Conservation (phyloP, 768 basidiomycete species). For the Hericium rajendrae region DNA sequence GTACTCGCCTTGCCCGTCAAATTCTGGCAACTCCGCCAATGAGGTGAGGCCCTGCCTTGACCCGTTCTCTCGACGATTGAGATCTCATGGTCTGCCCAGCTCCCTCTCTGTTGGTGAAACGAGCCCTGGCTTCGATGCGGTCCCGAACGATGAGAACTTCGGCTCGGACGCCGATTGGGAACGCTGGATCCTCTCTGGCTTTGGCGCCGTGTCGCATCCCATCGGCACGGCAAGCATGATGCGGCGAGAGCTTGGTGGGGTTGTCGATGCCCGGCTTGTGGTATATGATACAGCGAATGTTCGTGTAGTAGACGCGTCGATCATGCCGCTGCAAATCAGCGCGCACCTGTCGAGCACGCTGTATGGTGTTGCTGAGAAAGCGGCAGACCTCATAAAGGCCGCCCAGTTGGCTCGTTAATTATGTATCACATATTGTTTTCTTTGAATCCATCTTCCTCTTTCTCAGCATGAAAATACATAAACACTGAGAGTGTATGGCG, state of each 20-base stretch:
- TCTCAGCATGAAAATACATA: too few relatives aligned
- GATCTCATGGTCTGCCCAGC: background rate
- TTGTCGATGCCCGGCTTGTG: conserved; percentile 29
- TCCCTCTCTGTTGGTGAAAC: background rate
- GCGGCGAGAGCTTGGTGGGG: conserved; percentile 19
- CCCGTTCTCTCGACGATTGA: background rate
- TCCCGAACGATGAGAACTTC: background rate
- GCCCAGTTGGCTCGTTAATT: background rate
- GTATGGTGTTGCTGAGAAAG: conserved; percentile 6
- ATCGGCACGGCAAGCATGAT: conserved; percentile 26
- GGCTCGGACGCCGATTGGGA: background rate
- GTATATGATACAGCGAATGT: conserved; percentile 34
- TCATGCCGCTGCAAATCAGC: conserved; percentile 5
- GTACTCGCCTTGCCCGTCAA: conserved; percentile 21
- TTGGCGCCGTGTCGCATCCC: background rate
- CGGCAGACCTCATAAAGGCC: conserved; percentile 7
- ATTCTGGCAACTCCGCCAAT: background rate
- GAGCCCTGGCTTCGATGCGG: background rate
- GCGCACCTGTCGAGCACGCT: conserved; percentile 2
- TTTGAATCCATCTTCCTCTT: background rate
- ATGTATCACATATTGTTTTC: background rate
- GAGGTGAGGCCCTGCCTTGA: background rate
- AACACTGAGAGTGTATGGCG: too few relatives aligned
- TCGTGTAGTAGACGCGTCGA: conserved; percentile 22
- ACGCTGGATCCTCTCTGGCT: conserved; percentile 28